phyloP scores from a whole-genome alignment of 163 green algal species.

The Picocystis sp. region DNA sequence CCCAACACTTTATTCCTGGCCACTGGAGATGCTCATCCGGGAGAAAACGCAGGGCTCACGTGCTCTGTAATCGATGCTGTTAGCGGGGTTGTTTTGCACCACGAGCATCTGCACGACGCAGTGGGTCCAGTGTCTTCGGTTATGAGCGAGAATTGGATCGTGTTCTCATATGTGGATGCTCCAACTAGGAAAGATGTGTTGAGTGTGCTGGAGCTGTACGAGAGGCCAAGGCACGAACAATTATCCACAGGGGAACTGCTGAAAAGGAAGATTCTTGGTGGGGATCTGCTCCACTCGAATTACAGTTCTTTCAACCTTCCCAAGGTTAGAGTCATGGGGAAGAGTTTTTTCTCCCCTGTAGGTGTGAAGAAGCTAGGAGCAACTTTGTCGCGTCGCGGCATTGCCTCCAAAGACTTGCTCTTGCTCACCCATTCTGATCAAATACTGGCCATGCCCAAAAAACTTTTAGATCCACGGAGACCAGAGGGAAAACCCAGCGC shows the following conservation, averaged over 20 bases:
- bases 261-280: too few species aligned
- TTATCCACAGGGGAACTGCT: too few species aligned
- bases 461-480: constrained; percentile 69
- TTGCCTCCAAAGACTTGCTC: constrained; percentile 72
- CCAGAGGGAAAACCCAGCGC: constrained; percentile 27
- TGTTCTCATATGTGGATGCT: constrained; percentile 48
- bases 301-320: too few species aligned
- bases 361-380: constrained; percentile 34
- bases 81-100: constrained; percentile 55
- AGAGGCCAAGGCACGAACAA: constrained; percentile 9
- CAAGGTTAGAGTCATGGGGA: constrained; percentile 18
- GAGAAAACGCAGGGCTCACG: constrained; percentile 18
- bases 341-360: constrained; percentile 38
- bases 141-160: constrained; percentile 65
- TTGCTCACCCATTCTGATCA: constrained; percentile 50
- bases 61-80: constrained; percentile 62
- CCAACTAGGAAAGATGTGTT: constrained; percentile 33
- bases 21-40: constrained; percentile 14
- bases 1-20: constrained; percentile 68
- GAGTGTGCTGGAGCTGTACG: constrained; percentile 55
- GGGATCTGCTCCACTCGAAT: too few species aligned
- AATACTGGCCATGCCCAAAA: constrained; percentile 72
- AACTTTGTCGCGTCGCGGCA: constrained; percentile 54
- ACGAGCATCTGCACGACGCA: constrained; percentile 28
- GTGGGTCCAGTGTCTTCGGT: constrained; percentile 55